Conservation (phyloP, 306 rosid genomes). For the Glycine soja region DNA sequence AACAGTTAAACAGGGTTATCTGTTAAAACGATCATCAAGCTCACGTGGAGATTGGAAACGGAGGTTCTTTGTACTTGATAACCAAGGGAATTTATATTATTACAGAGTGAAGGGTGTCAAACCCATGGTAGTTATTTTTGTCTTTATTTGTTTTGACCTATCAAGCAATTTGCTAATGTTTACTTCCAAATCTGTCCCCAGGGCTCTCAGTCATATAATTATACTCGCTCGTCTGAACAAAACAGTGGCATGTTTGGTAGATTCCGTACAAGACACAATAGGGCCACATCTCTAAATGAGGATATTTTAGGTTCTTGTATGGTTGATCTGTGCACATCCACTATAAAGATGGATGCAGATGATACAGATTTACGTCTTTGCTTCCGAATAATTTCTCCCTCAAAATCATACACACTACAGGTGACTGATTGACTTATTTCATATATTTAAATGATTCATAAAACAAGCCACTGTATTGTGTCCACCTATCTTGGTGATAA, state of each 20-base stretch:
- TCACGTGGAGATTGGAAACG: constrained; percentile 95
- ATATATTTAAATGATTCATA: constrained; percentile 27
- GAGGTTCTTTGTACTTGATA: constrained; percentile 88
- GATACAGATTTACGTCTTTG: constrained; percentile 94
- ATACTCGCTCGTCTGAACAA: constrained; percentile 69
- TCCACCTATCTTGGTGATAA: constrained; percentile 29
- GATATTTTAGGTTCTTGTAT: constrained; percentile 74
- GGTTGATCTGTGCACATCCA: constrained; percentile 83
- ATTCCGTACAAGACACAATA: constrained; percentile 82
- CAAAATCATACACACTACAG: constrained; percentile 85
- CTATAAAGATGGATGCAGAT: constrained; percentile 93
- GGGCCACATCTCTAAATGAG: constrained; percentile 68
- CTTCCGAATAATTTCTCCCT: constrained; percentile 95
- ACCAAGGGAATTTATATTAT: constrained; percentile 75
- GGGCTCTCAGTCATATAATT: constrained; percentile 78
- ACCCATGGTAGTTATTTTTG: constrained; percentile 69
- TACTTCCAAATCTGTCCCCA: constrained; percentile 47
- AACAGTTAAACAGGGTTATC: constrained; percentile 88
- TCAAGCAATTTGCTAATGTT: constrained; percentile 40
- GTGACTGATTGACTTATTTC: constrained; percentile 58
- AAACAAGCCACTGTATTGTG: constrained; percentile 16
- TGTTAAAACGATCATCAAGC: constrained; percentile 85
- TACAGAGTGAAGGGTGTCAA: constrained; percentile 77
- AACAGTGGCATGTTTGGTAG: constrained; percentile 88
- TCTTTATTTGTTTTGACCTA: constrained; percentile 37